A percentile compares a stretch with the other conserved stretches of the same genome.
Conservation (phyloP, 257 asterid species). For the Eucommia ulmoides region DNA sequence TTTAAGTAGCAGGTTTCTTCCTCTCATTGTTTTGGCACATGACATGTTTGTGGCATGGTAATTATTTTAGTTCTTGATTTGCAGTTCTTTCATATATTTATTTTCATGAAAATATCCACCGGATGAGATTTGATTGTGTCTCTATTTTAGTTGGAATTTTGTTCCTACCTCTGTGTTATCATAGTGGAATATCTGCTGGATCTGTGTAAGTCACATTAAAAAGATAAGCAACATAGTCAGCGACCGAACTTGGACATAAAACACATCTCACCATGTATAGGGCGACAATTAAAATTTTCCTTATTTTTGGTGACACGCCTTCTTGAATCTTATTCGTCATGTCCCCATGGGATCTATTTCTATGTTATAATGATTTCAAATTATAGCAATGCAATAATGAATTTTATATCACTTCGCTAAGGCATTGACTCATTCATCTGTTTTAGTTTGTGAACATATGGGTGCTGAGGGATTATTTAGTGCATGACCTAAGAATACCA, state of each 20-base stretch:
- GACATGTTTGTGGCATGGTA: too few species aligned
- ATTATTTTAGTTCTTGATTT: too few species aligned
- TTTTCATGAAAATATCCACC: neutral
- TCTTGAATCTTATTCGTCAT: neutral
- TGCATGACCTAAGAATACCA: slow-evolving; percentile 27
- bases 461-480: slow-evolving; percentile 51
- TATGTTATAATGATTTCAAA: neutral
- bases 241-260: too few species aligned
- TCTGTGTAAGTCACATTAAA: neutral
- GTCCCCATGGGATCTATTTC: neutral
- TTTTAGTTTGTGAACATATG: slow-evolving; percentile 45
- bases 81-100: neutral
- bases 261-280: neutral
- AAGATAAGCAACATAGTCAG: too few species aligned
- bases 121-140: too few species aligned
- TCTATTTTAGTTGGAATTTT: too few species aligned
- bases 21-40: too few species aligned
- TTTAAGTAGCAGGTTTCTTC: too few species aligned
- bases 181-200: neutral
- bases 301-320: neutral
- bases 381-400: neutral
- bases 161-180: neutral
- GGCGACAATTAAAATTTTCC: neutral
- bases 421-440: neutral
- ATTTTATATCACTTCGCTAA: neutral